A percentile compares a stretch with the other conserved stretches of the same genome.
Evolutionary conservation across 2,329 filamentous ascomycete genomes (phyloP).

Genomic region (Hyphodiscus sp.): DNA sequence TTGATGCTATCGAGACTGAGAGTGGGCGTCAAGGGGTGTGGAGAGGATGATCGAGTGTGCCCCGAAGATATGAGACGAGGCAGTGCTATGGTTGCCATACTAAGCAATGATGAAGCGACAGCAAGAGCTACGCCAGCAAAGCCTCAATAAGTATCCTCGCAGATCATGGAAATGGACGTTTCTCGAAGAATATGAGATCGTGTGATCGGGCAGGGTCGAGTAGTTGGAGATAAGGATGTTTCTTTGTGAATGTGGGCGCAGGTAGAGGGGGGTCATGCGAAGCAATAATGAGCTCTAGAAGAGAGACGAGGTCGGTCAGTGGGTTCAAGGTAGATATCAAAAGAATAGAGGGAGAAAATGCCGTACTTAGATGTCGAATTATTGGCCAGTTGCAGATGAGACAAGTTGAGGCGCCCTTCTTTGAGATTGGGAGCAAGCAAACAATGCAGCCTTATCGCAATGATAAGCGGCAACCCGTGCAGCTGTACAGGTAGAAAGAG

Average conservation of each 20-base stretch:
- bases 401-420: no score
- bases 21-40: slow-evolving; percentile 42
- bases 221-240: neutral
- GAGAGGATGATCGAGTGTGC: slow-evolving; percentile 32
- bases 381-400: no score
- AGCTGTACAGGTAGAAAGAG: neutral
- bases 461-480: neutral
- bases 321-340: no score
- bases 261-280: neutral
- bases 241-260: neutral
- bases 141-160: neutral
- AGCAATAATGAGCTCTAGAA: neutral
- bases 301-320: neutral
- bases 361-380: no score
- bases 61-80: slow-evolving; percentile 24
- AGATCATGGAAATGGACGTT: neutral
- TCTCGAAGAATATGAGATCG: neutral
- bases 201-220: neutral
- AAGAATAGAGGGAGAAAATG: no score
- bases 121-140: neutral
- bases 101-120: neutral
- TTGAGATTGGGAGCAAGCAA: no score
- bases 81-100: slow-evolving; percentile 31
- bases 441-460: no score
- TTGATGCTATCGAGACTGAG: slow-evolving; percentile 46